Conservation (phyloP, 164 flowering plant genomes). For the Platanus orientalis region DNA sequence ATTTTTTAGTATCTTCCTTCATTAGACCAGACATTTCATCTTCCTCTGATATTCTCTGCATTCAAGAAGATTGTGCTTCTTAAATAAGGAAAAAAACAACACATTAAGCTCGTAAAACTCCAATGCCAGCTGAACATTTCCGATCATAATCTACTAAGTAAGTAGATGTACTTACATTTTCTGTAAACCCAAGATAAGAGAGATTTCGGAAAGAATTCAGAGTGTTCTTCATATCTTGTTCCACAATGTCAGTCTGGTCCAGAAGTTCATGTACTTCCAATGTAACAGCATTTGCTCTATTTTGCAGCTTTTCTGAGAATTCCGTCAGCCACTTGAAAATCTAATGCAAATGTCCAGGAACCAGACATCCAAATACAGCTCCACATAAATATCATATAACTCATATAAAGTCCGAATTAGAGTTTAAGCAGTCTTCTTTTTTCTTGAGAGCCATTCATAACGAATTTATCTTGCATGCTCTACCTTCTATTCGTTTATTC, state of each 20-base stretch:
- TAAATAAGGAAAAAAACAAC: neutral
- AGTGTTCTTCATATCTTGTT: conserved; percentile 26
- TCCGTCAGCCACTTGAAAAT: conserved; percentile 27
- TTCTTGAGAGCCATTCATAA: too few relatives aligned
- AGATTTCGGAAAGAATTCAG: conserved; percentile 22
- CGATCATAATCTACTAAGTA: neutral
- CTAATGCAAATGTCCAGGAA: conserved; percentile 4
- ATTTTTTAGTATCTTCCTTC: conserved; percentile 7
- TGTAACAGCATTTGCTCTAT: conserved; percentile 19
- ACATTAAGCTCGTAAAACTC: too few relatives aligned
- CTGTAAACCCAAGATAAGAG: conserved; percentile 7
- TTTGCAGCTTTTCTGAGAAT: conserved; percentile 20
- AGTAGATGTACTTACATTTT: conserved; percentile 14
- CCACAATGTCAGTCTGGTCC: conserved; percentile 20
- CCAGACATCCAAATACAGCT: neutral
- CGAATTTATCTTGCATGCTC: neutral
- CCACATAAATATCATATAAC: neutral
- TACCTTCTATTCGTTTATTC: neutral
- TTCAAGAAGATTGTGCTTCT: neutral
- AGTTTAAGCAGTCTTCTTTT: too few relatives aligned
- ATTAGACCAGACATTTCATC: neutral
- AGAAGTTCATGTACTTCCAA: conserved; percentile 15
- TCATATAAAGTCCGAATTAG: neutral
- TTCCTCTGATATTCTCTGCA: conserved; percentile 21
- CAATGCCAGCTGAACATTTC: neutral